Base-by-base conservation (phyloP, 2,329 filamentous ascomycete species). In the Exophiala viscosa region DNA sequence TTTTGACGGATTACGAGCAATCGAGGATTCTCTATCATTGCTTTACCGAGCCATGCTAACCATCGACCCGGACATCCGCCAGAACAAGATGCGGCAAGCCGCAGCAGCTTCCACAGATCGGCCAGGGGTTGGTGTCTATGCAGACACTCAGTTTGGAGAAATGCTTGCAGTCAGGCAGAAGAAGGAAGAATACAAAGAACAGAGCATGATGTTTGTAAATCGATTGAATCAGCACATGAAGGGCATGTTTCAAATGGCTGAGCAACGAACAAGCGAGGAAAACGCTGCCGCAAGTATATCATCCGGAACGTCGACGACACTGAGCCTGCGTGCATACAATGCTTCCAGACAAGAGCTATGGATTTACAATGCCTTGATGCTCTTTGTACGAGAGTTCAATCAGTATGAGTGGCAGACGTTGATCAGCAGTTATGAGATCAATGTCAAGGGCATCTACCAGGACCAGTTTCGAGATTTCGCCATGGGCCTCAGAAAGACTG, bases 131-230 rank as follows among this genome's bases (percentile, higher is more conserved):
- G 71, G 77, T 3, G 81, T 87, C 10, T 84, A 87, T 62, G 85
- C 81, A 46, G 87, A 90, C 64, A 90, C 86, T 57, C 89, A 84
- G 56, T 72, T 85, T 45, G 79, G 88, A 32, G 86, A 89, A 61
- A 97, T 99, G 92, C 85, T 88, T 49, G 91, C 95, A 36, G 83
- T 99, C 20, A 88, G 90, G 62, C 90, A 97, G 69, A 96, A 96
- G 79, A 93, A 90, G 69, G 87, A 95, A 58, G 86, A 89, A 66
- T 99, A 96, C 65, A 77, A 85, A 51, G 78, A 83, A 11, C 88
- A 95, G 67, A 90, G 86, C 60, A 74, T 79, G 17, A 73, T 81
- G 48, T 96, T 97, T 67, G 80, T 96, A 64, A 82, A 85, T 56
- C 82, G 91, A 42, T 76, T 96, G 11, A 84, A 87, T 58, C 85